Conservation (phyloP, 257 asterid genomes). For the Catharanthus roseus region DNA sequence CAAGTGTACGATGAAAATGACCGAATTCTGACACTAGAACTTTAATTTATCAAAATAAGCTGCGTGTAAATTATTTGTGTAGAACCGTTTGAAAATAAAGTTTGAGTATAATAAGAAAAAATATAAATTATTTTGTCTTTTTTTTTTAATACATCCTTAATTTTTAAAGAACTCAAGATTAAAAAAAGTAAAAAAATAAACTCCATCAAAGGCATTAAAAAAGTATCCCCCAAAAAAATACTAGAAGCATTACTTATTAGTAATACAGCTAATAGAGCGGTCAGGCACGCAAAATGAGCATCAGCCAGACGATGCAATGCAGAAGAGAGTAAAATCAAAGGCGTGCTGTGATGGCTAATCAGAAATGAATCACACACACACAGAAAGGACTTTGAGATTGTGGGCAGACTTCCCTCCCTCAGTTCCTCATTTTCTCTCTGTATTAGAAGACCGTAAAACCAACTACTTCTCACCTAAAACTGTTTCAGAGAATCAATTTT, state of each 20-base stretch:
- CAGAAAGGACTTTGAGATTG: neutral
- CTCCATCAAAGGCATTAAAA: too few relatives aligned
- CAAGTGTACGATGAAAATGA: too few relatives aligned
- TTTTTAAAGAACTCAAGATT: too few relatives aligned
- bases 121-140: too few relatives aligned
- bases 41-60: too few relatives aligned
- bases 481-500: slow-evolving; percentile 7
- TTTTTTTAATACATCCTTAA: too few relatives aligned
- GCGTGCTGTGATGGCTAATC: slow-evolving; percentile 8
- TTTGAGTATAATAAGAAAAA: too few relatives aligned
- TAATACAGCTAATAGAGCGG: neutral
- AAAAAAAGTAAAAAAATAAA: too few relatives aligned
- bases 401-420: too few relatives aligned
- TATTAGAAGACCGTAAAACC: neutral
- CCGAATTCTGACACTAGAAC: too few relatives aligned
- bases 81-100: too few relatives aligned
- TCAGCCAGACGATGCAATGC: neutral
- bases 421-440: neutral
- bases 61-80: too few relatives aligned
- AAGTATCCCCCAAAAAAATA: neutral
- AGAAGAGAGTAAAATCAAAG: neutral
- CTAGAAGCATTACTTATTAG: neutral
- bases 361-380: neutral
- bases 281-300: neutral
- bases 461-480: slow-evolving; percentile 6